Evolutionary conservation across 2,329 filamentous ascomycete species (phyloP).

Genomic region (Paracorniculantispora psalliotae): DNA sequence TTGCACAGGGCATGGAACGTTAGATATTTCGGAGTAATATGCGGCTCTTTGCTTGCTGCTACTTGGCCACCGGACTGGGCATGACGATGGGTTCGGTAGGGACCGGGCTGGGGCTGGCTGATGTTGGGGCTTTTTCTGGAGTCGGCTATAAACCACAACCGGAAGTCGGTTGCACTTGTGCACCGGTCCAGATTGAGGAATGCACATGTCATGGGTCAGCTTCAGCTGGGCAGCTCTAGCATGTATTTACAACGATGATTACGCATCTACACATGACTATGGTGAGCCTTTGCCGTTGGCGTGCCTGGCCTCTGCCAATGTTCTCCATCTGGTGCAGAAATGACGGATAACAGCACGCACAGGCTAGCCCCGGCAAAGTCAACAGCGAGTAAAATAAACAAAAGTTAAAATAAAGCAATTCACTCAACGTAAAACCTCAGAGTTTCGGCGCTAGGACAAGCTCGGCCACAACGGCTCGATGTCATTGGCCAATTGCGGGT

Average conservation of each 20-base stretch:
- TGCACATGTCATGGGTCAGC: background rate
- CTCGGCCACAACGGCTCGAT: background rate
- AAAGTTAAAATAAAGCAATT: background rate
- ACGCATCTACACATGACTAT: no score
- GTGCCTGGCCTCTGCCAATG: no score
- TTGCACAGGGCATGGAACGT: no score
- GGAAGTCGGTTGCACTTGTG: background rate
- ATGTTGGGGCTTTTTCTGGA: background rate
- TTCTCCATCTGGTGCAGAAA: no score
- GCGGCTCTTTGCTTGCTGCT: no score
- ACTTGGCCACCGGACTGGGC: background rate
- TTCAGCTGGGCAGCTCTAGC: no score
- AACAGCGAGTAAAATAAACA: background rate
- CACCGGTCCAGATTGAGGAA: background rate
- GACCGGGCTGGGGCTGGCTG: background rate
- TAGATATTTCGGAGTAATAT: no score
- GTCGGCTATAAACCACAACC: constrained; percentile 8
- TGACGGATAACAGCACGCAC: no score
- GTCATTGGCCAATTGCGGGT: constrained; percentile 12
- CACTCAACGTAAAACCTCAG: background rate
- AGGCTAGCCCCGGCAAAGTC: background rate
- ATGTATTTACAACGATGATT: no score
- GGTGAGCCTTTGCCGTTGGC: no score
- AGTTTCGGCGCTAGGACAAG: background rate
- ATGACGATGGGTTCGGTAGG: background rate